Conservation (phyloP, 2,329 filamentous ascomycete species). For the Basipetospora sp. region DNA sequence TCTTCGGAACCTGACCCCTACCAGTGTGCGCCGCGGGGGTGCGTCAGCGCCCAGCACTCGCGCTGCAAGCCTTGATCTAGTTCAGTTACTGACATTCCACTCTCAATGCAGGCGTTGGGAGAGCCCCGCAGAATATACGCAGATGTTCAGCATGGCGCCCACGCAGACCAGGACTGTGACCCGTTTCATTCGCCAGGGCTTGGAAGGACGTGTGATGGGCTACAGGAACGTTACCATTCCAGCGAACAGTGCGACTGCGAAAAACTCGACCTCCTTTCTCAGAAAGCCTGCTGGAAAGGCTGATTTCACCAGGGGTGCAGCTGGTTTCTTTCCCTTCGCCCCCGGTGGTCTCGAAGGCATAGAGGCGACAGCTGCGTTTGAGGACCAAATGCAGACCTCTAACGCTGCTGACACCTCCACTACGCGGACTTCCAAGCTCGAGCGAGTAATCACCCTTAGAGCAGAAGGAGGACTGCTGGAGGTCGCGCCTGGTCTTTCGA, state of each 20-base stretch:
- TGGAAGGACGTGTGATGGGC: conserved; percentile 82
- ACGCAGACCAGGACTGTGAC: conserved; percentile 92
- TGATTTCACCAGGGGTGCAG: conserved; percentile 83
- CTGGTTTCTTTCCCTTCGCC: conserved; percentile 87
- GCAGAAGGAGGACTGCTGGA: conserved; percentile 65
- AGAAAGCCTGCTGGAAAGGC: conserved; percentile 74
- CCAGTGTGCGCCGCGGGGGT: too few species aligned
- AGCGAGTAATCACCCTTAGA: conserved; percentile 72
- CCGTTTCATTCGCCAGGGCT: conserved; percentile 75
- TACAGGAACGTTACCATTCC: conserved; percentile 91
- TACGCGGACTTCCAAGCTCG: conserved; percentile 44
- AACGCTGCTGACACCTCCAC: conserved; percentile 28
- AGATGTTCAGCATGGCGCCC: conserved; percentile 72
- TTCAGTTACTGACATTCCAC: too few species aligned
- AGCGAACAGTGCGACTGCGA: conserved; percentile 75
- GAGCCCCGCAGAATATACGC: conserved; percentile 60
- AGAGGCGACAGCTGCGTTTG: conserved; percentile 69
- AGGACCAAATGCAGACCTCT: conserved; percentile 41
- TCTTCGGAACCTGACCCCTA: too few species aligned
- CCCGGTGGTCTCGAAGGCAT: conserved; percentile 80
- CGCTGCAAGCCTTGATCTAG: too few species aligned
- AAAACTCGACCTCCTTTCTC: conserved; percentile 81
- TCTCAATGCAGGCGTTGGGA: conserved; percentile 50
- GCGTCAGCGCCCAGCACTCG: too few species aligned
- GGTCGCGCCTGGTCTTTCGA: conserved; percentile 63